phyloP scores from a whole-genome alignment of 208 protist species.

The Herpetomonas samuelpessoai region DNA sequence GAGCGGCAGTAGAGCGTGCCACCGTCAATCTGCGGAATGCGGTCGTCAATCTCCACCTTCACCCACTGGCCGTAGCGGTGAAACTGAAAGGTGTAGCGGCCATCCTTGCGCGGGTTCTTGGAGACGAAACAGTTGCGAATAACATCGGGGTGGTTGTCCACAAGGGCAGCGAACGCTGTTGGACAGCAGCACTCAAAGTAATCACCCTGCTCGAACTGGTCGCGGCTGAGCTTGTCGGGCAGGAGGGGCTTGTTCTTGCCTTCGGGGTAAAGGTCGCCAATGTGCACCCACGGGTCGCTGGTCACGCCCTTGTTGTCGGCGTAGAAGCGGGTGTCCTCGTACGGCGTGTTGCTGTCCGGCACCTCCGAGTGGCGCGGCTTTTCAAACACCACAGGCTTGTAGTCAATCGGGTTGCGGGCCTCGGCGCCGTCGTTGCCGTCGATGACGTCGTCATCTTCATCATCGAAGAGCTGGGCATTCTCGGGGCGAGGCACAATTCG shows the following conservation, averaged over 20 bases:
- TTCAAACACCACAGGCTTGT: constrained; percentile 30
- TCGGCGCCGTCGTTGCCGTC: constrained; percentile 30
- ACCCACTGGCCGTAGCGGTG: constrained; percentile 59
- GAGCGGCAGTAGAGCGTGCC: constrained; percentile 53
- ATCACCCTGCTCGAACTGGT: constrained; percentile 57
- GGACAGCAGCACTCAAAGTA: constrained; percentile 51
- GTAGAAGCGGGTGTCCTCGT: constrained; percentile 34
- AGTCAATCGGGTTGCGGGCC: constrained; percentile 38
- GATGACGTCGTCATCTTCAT: constrained; percentile 38
- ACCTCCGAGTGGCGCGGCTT: constrained; percentile 14
- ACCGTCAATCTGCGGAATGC: constrained; percentile 40
- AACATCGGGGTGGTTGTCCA: constrained; percentile 44
- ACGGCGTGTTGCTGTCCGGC: constrained; percentile 26
- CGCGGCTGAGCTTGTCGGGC: constrained; percentile 42
- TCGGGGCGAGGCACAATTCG: constrained; percentile 34
- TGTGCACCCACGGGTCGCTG: constrained; percentile 33
- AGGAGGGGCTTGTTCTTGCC: constrained; percentile 59
- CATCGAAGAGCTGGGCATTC: constrained; percentile 25
- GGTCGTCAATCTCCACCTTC: constrained; percentile 72
- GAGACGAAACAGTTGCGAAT: constrained; percentile 58
- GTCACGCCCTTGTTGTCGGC: constrained; percentile 26
- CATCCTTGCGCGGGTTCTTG: constrained; percentile 48
- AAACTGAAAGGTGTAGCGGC: constrained; percentile 72
- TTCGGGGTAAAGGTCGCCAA: constrained; percentile 60
- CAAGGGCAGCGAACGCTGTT: constrained; percentile 37